Conservation (phyloP, 2,329 filamentous ascomycete genomes). For the Boeremia lycopersici region DNA sequence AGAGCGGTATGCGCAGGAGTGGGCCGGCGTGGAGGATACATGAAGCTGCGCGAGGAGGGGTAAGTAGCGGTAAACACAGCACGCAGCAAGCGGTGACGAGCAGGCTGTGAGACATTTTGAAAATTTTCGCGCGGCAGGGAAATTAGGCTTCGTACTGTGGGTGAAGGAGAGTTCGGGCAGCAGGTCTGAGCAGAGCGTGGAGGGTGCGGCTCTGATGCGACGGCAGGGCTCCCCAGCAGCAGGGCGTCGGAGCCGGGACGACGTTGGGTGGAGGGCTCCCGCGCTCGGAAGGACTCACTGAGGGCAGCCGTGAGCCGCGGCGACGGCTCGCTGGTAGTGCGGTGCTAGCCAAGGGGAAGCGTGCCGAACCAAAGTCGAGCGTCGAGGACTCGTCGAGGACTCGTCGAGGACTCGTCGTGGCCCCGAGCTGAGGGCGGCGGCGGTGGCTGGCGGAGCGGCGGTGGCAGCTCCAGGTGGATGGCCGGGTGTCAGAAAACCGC, state of each 20-base stretch:
- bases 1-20: conserved; percentile 38
- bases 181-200: conserved; percentile 36
- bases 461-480: conserved; percentile 5
- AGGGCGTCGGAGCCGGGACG: conserved; percentile 31
- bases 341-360: conserved; percentile 21
- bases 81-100: conserved; percentile 29
- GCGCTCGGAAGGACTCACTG: conserved; percentile 30
- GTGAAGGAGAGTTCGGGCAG: conserved; percentile 28
- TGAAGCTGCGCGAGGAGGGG: conserved; percentile 5
- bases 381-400: conserved; percentile 20
- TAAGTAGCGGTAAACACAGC: conserved; percentile 48
- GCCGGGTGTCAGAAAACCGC: conserved; percentile 12
- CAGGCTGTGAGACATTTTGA: conserved; percentile 41
- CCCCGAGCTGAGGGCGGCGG: conserved; percentile 13
- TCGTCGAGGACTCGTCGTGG: conserved; percentile 18
- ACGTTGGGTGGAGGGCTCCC: conserved; percentile 40
- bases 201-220: conserved; percentile 43
- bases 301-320: conserved; percentile 34
- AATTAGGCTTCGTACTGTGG: conserved; percentile 39
- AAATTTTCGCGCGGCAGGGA: conserved; percentile 44
- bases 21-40: conserved; percentile 25
- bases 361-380: conserved; percentile 15
- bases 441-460: conserved; percentile 19
- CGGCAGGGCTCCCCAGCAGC: conserved; percentile 39
- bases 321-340: conserved; percentile 30